Evolutionary conservation across 2,329 filamentous ascomycete genomes (phyloP), one percentile per base, ranked within the genome.

Genomic region (Colletotrichum horii): DNA sequence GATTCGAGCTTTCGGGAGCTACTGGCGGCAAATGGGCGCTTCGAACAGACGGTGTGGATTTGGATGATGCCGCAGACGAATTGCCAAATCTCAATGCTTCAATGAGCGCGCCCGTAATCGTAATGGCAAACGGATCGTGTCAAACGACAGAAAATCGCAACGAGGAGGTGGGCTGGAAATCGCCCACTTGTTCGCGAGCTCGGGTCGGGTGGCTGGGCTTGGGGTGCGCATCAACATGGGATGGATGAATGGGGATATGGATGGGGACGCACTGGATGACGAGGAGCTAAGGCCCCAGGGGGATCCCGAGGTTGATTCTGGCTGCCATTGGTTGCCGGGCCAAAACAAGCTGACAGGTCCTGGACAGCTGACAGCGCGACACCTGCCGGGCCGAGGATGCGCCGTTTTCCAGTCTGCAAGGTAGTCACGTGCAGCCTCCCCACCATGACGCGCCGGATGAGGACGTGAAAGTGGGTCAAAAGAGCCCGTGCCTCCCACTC

Each of bases 241-340:
- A 61, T 12, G 43, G n/a, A 52, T 52, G 43, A 52, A 52, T 52
- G 32, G 48, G 22, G 58, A 32, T 32, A n/a, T n/a, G 32, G 58
- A 65, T 61, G 71, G 75, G 64, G 64, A 52, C 43, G 22, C n/a
- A 52, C 43, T 52, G 43, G 11, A 71, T 68, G 68, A 71, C 56
- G 28, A 68, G 66, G 67, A 71, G 68, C 62, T 71, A 69, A 24
- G 66, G 36, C 56, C 76, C 75, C 48, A 55, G 66, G 75, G 56
- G 58, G 68, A 60, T 77, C 75, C 77, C 77, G 77, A 78, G 77
- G 77, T 74, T 71, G 52, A 66, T 73, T 28, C 55, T 75, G 77
- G 56, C 71, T 72, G 38, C 69, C 68, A 78, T 78, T 76, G 78
- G 78, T 79, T 78, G 77, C 67, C 73, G 52, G 74, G 77, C 38